A percentile compares a stretch with the other conserved stretches of the same genome.
Evolutionary conservation across 768 basidiomycete genomes (phyloP).

Genomic region (Suillus decipiens): DNA sequence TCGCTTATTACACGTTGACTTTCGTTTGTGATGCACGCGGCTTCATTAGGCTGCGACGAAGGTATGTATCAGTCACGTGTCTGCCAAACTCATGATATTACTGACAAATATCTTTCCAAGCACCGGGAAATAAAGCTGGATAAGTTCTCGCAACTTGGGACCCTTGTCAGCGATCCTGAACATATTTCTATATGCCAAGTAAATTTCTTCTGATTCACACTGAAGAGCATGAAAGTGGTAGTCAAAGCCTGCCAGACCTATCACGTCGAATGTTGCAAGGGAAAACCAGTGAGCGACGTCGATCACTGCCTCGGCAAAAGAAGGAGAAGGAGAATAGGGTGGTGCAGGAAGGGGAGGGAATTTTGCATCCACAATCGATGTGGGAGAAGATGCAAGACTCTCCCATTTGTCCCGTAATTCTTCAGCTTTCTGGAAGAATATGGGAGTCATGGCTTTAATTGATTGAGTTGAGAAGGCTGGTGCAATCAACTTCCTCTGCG

Average conservation of each 20-base stretch:
- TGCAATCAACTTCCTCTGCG: slow-evolving; percentile 45
- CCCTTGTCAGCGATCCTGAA: slow-evolving; percentile 51
- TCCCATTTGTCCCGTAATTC: slow-evolving; percentile 50
- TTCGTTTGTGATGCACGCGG: slow-evolving; percentile 38
- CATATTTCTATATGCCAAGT: slow-evolving; percentile 51
- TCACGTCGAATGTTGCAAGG: slow-evolving; percentile 62
- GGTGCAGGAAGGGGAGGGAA: slow-evolving; percentile 13
- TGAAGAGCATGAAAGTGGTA: slow-evolving; percentile 52
- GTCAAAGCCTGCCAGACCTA: slow-evolving; percentile 59
- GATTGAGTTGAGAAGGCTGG: slow-evolving; percentile 52
- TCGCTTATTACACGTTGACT: slow-evolving; percentile 41
- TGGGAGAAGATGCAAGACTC: slow-evolving; percentile 24
- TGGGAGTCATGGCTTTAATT: slow-evolving; percentile 44
- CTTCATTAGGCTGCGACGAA: slow-evolving; percentile 42
- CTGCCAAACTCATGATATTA: slow-evolving; percentile 1
- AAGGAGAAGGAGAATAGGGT: slow-evolving; percentile 6
- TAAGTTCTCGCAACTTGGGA: slow-evolving; percentile 38
- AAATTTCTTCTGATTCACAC: slow-evolving; percentile 50
- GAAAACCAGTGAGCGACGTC: slow-evolving; percentile 62
- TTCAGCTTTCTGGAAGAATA: slow-evolving; percentile 54
- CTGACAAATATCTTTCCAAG: slow-evolving; percentile 48
- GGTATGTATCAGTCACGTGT: not conserved
- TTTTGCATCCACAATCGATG: slow-evolving; percentile 1
- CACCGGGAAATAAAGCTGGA: slow-evolving; percentile 50
- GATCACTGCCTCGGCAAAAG: slow-evolving; percentile 29